Evolutionary conservation across 2,329 filamentous ascomycete genomes (phyloP).

Genomic region (Venturia nashicola): DNA sequence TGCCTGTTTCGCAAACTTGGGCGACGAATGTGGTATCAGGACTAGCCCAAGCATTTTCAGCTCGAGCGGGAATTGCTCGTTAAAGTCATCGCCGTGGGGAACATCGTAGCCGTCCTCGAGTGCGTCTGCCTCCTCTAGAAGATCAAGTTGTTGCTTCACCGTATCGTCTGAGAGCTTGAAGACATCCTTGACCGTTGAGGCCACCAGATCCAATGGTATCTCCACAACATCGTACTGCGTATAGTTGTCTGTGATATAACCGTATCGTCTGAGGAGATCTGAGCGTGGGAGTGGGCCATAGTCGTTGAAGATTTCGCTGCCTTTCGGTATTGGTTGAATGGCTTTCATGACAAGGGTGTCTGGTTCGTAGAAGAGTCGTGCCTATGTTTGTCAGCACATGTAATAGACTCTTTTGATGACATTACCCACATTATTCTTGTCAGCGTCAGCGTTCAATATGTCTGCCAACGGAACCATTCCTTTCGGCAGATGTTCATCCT

Average conservation of each 20-base stretch:
- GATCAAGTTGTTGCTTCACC: conserved; percentile 7
- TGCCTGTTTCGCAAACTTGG: conserved; percentile 24
- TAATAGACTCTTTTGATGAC: conserved; percentile 15
- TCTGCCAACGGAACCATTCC: conserved; percentile 89
- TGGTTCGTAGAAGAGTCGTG: conserved; percentile 49
- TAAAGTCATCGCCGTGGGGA: conserved; percentile 18
- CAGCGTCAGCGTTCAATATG: conserved; percentile 76
- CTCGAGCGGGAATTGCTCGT: conserved; percentile 26
- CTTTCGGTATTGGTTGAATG: conserved; percentile 53
- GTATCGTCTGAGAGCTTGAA: conserved; percentile 24
- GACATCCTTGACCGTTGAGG: conserved; percentile 31
- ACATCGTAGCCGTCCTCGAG: conserved; percentile 62
- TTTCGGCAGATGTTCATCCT: conserved; percentile 44
- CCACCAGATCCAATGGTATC: conserved; percentile 50
- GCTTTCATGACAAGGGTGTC: conserved; percentile 56
- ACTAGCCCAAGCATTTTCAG: conserved; percentile 19
- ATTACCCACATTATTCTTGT: conserved; percentile 56
- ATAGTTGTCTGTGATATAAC: conserved; percentile 73
- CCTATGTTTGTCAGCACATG: conserved; percentile 20
- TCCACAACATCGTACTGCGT: conserved; percentile 73
- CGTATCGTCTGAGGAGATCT: conserved; percentile 73
- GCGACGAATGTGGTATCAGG: neutral
- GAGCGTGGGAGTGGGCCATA: conserved; percentile 76
- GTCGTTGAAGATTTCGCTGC: conserved; percentile 76
- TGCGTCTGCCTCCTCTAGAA: neutral